A percentile compares a stretch with the other conserved stretches of the same genome.
Evolutionary conservation across 345 rosid species (phyloP).

Genomic region (Cardamine chenopodiifolia): DNA sequence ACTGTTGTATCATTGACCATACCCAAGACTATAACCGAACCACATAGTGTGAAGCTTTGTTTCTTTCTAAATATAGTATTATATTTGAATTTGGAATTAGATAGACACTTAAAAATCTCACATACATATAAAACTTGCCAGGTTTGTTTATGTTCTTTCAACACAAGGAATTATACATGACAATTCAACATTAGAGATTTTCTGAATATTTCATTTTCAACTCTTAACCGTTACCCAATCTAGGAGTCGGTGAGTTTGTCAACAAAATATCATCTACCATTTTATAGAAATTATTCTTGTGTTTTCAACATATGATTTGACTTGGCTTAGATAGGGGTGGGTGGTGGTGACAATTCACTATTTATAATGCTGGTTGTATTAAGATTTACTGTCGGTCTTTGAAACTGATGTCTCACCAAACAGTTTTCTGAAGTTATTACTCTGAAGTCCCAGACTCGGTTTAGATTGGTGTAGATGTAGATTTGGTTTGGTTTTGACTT

Average conservation of each 20-base stretch:
- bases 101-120: not conserved
- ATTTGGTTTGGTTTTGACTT: conserved; percentile 19
- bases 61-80: conserved; percentile 32
- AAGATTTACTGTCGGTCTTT: conserved; percentile 14
- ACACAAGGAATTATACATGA: conserved; percentile 5
- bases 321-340: conserved; percentile 28
- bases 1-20: conserved; percentile 21
- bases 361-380: not conserved
- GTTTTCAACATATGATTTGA: conserved; percentile 7
- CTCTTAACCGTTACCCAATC: conserved; percentile 27
- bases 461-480: conserved; percentile 8
- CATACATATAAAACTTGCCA: conserved; percentile 1
- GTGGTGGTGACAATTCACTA: conserved; percentile 31
- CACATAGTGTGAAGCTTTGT: conserved; percentile 21
- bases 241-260: conserved; percentile 38
- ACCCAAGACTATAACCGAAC: conserved; percentile 23
- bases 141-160: not conserved
- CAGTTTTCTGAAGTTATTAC: not conserved
- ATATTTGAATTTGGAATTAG: not conserved
- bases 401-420: conserved; percentile 40
- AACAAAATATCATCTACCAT: not conserved
- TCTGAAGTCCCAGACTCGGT: not conserved
- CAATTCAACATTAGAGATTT: not conserved
- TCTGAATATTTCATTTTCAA: conserved; percentile 8
- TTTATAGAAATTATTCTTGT: not conserved